Conservation (phyloP, 768 basidiomycete species). For the Lactarius tabidus region DNA sequence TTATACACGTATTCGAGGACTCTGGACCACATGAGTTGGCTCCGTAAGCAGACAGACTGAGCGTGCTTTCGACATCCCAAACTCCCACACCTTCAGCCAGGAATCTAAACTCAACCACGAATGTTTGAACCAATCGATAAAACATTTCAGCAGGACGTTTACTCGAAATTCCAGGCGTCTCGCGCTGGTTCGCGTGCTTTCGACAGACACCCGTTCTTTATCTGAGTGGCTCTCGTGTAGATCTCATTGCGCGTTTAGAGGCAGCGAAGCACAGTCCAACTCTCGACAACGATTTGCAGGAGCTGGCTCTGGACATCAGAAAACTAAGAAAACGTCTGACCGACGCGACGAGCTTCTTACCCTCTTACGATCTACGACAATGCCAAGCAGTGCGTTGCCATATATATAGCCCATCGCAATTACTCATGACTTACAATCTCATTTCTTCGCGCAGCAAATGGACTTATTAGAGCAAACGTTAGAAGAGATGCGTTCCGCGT, state of each 20-base stretch:
- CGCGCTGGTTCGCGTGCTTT: slow-evolving; percentile 44
- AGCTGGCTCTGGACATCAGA: slow-evolving; percentile 35
- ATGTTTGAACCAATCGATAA: slow-evolving; percentile 31
- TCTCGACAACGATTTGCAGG: slow-evolving; percentile 23
- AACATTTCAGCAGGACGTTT: slow-evolving; percentile 50
- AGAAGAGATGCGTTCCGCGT: slow-evolving; percentile 45
- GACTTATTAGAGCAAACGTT: slow-evolving; percentile 54
- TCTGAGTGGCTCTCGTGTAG: slow-evolving; percentile 33
- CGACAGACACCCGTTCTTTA: neutral
- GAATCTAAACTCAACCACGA: slow-evolving; percentile 25
- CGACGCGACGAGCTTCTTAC: slow-evolving; percentile 61
- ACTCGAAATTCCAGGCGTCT: slow-evolving; percentile 45
- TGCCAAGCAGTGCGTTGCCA: slow-evolving; percentile 54
- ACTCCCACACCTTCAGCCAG: neutral
- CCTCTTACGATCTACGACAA: slow-evolving; percentile 70
- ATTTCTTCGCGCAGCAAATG: slow-evolving; percentile 49
- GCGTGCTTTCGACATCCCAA: neutral
- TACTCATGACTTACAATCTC: neutral
- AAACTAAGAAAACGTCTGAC: slow-evolving; percentile 58
- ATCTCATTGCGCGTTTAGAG: slow-evolving; percentile 46
- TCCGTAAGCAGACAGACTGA: neutral
- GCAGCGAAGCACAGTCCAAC: slow-evolving; percentile 34
- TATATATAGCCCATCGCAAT: neutral
- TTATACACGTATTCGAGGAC: neutral
- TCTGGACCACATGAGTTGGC: neutral